These are phyloP conservation scores for Cercospora berteroae DNA, from an alignment of 2,329 filamentous ascomycete species.

Conservation along the genomic window DNA sequence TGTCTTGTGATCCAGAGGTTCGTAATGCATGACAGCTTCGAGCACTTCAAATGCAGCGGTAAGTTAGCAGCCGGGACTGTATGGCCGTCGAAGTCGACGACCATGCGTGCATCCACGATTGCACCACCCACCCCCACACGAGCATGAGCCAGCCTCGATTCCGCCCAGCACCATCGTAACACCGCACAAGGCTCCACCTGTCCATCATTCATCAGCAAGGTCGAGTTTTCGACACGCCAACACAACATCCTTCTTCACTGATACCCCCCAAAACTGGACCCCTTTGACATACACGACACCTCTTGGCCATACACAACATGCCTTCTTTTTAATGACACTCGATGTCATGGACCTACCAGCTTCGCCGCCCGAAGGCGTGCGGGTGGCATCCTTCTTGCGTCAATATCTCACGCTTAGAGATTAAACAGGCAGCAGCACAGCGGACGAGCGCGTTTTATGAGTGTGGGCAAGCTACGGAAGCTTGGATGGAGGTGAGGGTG, in stretches of 20 bases:
- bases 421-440: not conserved
- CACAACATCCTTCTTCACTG: conserved; percentile 16
- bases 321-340: conserved; percentile 7
- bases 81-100: not conserved
- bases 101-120: not conserved
- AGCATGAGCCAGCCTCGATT: conserved; percentile 29
- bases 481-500: conserved; percentile 6
- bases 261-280: conserved; percentile 24
- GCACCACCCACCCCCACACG: not conserved
- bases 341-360: not conserved
- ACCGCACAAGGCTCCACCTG: conserved; percentile 12
- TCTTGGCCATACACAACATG: conserved; percentile 20
- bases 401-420: not conserved
- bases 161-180: conserved; percentile 15
- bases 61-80: conserved; percentile 12
- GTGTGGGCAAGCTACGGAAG: not conserved
- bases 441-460: not conserved
- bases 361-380: not conserved
- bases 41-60: conserved; percentile 7
- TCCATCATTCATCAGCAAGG: conserved; percentile 4
- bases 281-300: conserved; percentile 29
- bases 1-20: not conserved
- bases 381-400: not conserved
- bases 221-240: conserved; percentile 8
- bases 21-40: not conserved